Evolutionary conservation across 768 basidiomycete species (phyloP), one percentile per base, ranked within the genome.

Genomic region (Rhizopogon rudus): DNA sequence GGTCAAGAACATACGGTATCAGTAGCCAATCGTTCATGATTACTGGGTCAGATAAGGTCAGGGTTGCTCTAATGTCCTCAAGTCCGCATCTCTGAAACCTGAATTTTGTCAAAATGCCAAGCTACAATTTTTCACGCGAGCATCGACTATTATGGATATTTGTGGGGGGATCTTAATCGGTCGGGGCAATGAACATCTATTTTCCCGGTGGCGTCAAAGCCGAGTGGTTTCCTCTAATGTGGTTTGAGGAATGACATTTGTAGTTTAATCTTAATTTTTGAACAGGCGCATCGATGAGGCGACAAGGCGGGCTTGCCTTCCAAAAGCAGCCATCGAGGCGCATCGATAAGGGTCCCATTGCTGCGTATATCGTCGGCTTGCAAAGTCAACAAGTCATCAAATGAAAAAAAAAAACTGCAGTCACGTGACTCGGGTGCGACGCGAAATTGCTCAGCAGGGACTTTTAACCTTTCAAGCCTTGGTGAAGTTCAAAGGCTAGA

Each of bases 341-440:
- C 60, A 72, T 71, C 70, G 69, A 70, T 70, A 65, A 70, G 62
- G 48, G 54, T 58, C 51, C 25, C 20, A 52, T 53, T 16, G 17
- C 41, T 51, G 54, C 57, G 50, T 9, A 37, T 44, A 54, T 41
- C 31, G 44, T 51, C 50, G 45, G 51, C 55, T 25, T 48, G 44
- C 22, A 46, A 35, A 35, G 56, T 60, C 52, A 25, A 42, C 49
- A 57, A 28, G 41, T 52, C 52, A 52, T 56, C 55, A 53, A 25
- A 46, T 54, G 49, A 40, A 10, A 8, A 40, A 43, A 9, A 45
- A 55, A 50, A 51, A 57, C 42, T 28, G 28, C 46, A 48, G 44
- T 57, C 61, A 58, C 57, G 57, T 46, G 52, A 54, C 44, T 17
- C 8, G 33, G 42, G 5, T 43, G 42, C 56, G 37, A 44, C 17